Percentiles rank a stretch among this genome's conserved stretches.
Evolutionary conservation across 306 rosid genomes (phyloP).

Genomic region (Gynostemma pentaphyllum): DNA sequence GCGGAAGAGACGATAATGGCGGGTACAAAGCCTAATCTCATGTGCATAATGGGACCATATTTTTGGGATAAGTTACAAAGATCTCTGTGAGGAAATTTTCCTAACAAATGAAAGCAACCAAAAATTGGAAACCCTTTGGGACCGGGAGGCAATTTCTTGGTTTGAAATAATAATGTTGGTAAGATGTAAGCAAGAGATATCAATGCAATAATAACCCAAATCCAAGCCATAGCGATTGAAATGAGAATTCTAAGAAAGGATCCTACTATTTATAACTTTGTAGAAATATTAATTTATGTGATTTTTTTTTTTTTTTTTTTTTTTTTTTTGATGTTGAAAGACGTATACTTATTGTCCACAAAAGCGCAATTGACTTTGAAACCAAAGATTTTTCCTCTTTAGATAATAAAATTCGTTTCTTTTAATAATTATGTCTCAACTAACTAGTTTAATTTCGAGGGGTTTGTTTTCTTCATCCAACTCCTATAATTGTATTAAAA

Average conservation of each 20-base stretch:
- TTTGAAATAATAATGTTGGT: constrained; percentile 17
- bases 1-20: constrained; percentile 57
- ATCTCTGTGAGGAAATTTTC: constrained; percentile 34
- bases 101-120: constrained; percentile 42
- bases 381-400: too few species aligned
- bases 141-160: constrained; percentile 45
- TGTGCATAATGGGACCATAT: constrained; percentile 49
- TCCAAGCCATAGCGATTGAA: constrained; percentile 2
- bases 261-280: too few species aligned
- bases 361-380: too few species aligned
- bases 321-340: too few species aligned
- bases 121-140: constrained; percentile 53
- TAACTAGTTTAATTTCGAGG: too few species aligned
- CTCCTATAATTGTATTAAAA: too few species aligned
- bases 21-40: constrained; percentile 41
- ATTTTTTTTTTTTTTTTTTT: too few species aligned
- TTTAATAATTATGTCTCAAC: too few species aligned
- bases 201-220: constrained; percentile 18
- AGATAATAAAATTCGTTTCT: too few species aligned
- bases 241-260: background rate
- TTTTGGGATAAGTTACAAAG: constrained; percentile 31
- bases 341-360: too few species aligned
- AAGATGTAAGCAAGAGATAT: constrained; percentile 17
- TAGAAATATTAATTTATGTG: too few species aligned
- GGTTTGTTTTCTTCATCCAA: too few species aligned